Conservation (phyloP, 163 green algal genomes). For the Scenedesmus sp. region DNA sequence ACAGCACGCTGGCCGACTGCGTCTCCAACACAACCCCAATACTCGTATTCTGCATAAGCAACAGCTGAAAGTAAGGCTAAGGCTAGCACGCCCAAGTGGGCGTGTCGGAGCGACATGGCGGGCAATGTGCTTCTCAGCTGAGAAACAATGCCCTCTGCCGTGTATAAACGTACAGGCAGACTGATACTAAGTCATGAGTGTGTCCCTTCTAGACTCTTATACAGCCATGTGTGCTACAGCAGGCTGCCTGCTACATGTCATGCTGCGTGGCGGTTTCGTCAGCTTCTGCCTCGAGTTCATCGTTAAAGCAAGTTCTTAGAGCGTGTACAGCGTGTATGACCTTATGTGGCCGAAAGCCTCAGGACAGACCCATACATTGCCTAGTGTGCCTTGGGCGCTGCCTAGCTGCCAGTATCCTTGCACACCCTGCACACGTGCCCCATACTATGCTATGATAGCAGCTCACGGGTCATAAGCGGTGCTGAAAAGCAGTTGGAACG, state of each 20-base stretch:
- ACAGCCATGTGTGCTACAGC: background rate
- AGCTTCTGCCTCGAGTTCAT: background rate
- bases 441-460: too few species aligned
- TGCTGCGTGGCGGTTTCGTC: background rate
- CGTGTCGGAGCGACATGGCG: background rate
- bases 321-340: background rate
- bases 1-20: background rate
- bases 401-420: too few species aligned
- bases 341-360: background rate
- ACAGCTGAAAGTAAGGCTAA: background rate
- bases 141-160: background rate
- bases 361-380: too few species aligned
- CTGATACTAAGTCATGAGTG: background rate
- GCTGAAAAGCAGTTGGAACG: too few species aligned
- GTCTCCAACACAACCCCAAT: constrained; percentile 13
- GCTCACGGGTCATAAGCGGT: too few species aligned
- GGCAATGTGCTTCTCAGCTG: background rate
- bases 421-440: too few species aligned
- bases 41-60: constrained; percentile 1
- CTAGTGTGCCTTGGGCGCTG: too few species aligned
- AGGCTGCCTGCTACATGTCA: background rate
- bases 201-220: background rate
- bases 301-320: background rate
- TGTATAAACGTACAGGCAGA: background rate
- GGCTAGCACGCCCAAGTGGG: background rate